These are phyloP conservation scores for Alternaria atra DNA, from an alignment of 2,329 filamentous ascomycete genomes.

Conservation along the genomic window DNA sequence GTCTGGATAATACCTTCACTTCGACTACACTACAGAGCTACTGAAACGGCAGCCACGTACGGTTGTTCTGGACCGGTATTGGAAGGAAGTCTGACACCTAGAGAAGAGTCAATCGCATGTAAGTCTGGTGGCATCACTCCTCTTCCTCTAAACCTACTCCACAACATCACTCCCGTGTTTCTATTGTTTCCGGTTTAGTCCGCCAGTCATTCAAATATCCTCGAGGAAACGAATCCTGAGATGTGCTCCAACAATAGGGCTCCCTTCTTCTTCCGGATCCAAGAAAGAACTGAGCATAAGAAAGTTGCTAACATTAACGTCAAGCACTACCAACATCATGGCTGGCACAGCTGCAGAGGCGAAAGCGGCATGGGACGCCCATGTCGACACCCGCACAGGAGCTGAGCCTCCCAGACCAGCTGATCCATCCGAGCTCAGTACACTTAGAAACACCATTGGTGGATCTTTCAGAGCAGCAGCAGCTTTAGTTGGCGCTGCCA, in stretches of 20 bases:
- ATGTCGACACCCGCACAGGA: slow-evolving; percentile 47
- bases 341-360: slow-evolving; percentile 24
- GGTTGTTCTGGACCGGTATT: neutral
- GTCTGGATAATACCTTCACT: neutral
- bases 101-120: neutral
- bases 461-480: slow-evolving; percentile 40
- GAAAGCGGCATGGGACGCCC: slow-evolving; percentile 36
- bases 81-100: neutral
- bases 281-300: neutral
- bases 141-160: neutral
- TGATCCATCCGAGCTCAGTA: slow-evolving; percentile 44
- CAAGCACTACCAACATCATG: slow-evolving; percentile 19
- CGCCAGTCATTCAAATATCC: neutral
- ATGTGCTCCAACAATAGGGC: neutral
- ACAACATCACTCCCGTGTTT: neutral
- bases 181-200: neutral
- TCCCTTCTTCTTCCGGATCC: neutral
- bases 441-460: slow-evolving; percentile 41
- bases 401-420: slow-evolving; percentile 38
- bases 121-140: neutral
- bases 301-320: neutral
- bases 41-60: neutral
- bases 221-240: neutral
- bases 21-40: neutral
- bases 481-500: slow-evolving; percentile 39